phyloP scores from a whole-genome alignment of 2,329 filamentous ascomycete genomes.

The Raffaelea deltoideospora region DNA sequence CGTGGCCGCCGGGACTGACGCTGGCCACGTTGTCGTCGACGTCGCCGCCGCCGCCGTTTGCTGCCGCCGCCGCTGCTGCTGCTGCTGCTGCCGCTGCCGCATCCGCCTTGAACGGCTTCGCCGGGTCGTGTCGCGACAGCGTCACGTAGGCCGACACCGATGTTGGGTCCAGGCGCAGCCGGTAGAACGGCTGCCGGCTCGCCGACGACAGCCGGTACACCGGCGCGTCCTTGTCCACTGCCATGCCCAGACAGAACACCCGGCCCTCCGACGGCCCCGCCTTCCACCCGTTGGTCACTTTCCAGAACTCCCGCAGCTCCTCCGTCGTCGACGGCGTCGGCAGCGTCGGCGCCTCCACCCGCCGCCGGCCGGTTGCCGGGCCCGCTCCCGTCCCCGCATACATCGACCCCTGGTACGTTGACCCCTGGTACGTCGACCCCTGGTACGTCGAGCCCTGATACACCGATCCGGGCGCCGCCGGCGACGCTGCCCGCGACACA shows the following conservation, averaged over 20 bases:
- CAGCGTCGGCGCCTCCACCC: constrained; percentile 25
- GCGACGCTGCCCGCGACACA: background rate
- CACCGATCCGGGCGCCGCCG: background rate
- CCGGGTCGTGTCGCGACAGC: constrained; percentile 44
- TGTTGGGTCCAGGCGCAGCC: constrained; percentile 46
- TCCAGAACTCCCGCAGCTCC: constrained; percentile 51
- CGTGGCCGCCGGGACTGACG: background rate
- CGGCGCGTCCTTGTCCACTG: constrained; percentile 42
- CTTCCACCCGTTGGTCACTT: constrained; percentile 54
- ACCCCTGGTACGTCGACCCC: too few relatives aligned
- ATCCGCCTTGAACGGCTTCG: constrained; percentile 31
- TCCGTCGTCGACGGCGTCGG: constrained; percentile 40
- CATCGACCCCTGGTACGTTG: too few relatives aligned
- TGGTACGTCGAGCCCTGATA: background rate
- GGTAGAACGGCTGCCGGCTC: constrained; percentile 51
- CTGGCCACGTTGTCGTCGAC: too few relatives aligned
- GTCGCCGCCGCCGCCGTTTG: constrained; percentile 12
- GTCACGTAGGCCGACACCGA: constrained; percentile 47
- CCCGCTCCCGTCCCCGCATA: background rate
- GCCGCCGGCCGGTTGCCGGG: constrained; percentile 9
- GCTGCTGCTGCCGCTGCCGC: too few relatives aligned
- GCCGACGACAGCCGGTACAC: constrained; percentile 51
- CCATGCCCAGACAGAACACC: constrained; percentile 42
- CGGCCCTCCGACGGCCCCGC: constrained; percentile 43
- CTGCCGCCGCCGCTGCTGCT: too few relatives aligned